A percentile compares a stretch with the other conserved stretches of the same genome.
phyloP scores from a whole-genome alignment of 2,329 filamentous ascomycete species.

The Clarireedia hainanense region DNA sequence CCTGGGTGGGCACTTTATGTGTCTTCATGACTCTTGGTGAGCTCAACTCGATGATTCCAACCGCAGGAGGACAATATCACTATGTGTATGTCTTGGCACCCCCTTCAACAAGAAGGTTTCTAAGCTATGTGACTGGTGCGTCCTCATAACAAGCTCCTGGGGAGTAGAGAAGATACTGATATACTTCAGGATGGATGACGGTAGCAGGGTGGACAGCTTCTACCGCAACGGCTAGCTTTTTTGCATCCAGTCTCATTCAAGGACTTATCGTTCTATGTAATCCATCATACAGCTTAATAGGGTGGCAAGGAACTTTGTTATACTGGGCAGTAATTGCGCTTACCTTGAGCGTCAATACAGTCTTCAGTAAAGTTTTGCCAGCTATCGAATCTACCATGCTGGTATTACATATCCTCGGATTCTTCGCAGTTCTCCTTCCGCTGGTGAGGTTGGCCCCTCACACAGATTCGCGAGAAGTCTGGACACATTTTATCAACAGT shows the following conservation, averaged over 20 bases:
- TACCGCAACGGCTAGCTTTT: constrained; percentile 52
- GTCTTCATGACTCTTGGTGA: constrained; percentile 36
- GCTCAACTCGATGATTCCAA: constrained; percentile 34
- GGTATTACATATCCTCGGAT: neutral
- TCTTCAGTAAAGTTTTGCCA: neutral
- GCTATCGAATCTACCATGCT: neutral
- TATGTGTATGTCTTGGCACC: constrained; percentile 50
- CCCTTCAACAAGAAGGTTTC: constrained; percentile 38
- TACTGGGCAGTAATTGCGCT: constrained; percentile 31
- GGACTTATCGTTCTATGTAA: constrained; percentile 32
- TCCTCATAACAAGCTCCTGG: neutral
- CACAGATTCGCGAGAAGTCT: neutral
- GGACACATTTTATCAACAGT: neutral
- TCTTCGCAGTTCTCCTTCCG: neutral
- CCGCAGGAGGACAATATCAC: constrained; percentile 49
- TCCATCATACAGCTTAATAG: constrained; percentile 27
- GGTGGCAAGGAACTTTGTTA: constrained; percentile 35
- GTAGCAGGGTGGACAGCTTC: constrained; percentile 72
- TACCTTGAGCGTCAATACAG: neutral
- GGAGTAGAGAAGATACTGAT: neutral
- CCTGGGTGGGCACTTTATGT: constrained; percentile 39
- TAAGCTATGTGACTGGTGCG: constrained; percentile 43
- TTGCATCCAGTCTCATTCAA: constrained; percentile 41
- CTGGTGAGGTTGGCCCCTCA: constrained; percentile 11
- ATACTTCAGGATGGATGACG: constrained; percentile 35